Conservation (phyloP, 1,284 basidiomycete genomes). For the Pholiota adiposa region DNA sequence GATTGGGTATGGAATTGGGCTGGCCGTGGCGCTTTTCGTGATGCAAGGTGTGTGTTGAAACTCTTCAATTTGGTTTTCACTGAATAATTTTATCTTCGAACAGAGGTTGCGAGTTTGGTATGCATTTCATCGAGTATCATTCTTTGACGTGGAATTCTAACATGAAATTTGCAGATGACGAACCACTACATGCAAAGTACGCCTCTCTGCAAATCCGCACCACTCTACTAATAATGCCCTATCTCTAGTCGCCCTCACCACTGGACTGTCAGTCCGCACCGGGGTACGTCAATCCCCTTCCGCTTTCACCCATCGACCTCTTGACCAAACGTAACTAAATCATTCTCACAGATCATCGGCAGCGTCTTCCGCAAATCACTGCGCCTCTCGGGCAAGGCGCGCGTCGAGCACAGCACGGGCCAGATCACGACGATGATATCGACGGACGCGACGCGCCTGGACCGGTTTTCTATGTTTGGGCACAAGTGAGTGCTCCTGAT, state of each 20-base stretch:
- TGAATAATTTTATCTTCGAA: not conserved
- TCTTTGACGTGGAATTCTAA: not conserved
- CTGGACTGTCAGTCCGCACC: constrained; percentile 55
- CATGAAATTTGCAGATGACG: constrained; percentile 21
- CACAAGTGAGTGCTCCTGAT: constrained; percentile 49
- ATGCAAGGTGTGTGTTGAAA: constrained; percentile 57
- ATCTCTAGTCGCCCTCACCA: constrained; percentile 50
- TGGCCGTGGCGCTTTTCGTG: constrained; percentile 60
- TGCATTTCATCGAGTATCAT: not conserved
- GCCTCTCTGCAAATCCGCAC: too few relatives aligned
- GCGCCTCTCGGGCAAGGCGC: constrained; percentile 65
- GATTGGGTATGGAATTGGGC: constrained; percentile 64
- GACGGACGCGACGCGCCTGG: constrained; percentile 61
- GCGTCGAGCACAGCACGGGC: constrained; percentile 62
- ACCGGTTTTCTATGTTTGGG: constrained; percentile 48
- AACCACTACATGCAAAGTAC: constrained; percentile 57
- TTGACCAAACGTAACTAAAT: constrained; percentile 18
- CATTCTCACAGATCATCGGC: constrained; percentile 54
- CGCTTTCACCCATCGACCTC: too few relatives aligned
- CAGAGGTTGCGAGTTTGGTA: constrained; percentile 57
- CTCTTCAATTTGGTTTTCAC: not conserved
- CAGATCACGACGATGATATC: constrained; percentile 76
- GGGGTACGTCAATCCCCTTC: too few relatives aligned
- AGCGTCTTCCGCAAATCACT: constrained; percentile 74
- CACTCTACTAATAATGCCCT: too few relatives aligned